phyloP scores from a whole-genome alignment of 1,139 yeast genomes.

The Ogataea hybrid region DNA sequence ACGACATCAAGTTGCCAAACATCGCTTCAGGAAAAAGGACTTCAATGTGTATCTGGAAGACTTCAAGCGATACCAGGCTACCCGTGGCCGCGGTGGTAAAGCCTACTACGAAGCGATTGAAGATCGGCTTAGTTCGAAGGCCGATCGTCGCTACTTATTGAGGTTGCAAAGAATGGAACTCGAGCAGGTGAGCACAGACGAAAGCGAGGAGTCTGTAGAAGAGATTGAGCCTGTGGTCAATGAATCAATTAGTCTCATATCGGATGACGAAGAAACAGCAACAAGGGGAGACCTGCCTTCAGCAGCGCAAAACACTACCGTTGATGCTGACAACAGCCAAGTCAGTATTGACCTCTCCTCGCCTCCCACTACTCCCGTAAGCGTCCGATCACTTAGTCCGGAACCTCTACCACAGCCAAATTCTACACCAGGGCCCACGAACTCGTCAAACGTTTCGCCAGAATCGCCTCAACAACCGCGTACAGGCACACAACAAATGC shows the following conservation, averaged over 20 bases:
- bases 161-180: constrained; percentile 11
- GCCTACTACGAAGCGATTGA: constrained; percentile 24
- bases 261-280: constrained; percentile 2
- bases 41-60: constrained; percentile 29
- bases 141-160: constrained; percentile 14
- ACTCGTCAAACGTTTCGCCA: too few species aligned
- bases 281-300: constrained; percentile 10
- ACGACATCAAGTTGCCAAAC: constrained; percentile 23
- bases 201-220: neutral
- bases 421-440: too few species aligned
- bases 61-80: constrained; percentile 24
- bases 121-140: constrained; percentile 10
- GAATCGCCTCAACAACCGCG: neutral
- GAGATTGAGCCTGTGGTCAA: neutral
- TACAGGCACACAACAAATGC: constrained; percentile 9
- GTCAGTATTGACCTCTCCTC: constrained; percentile 1
- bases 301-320: constrained; percentile 1
- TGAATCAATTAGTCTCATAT: constrained; percentile 2
- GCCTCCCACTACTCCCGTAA: neutral
- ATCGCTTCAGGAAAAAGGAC: constrained; percentile 28
- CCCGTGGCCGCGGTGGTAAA: constrained; percentile 24
- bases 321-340: constrained; percentile 5
- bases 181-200: constrained; percentile 18
- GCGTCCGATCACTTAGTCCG: neutral
- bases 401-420: too few species aligned